Percentiles rank a stretch among this genome's conserved stretches.
Conservation (phyloP, 2,329 filamentous ascomycete genomes). For the Coniochaeta prunicola region DNA sequence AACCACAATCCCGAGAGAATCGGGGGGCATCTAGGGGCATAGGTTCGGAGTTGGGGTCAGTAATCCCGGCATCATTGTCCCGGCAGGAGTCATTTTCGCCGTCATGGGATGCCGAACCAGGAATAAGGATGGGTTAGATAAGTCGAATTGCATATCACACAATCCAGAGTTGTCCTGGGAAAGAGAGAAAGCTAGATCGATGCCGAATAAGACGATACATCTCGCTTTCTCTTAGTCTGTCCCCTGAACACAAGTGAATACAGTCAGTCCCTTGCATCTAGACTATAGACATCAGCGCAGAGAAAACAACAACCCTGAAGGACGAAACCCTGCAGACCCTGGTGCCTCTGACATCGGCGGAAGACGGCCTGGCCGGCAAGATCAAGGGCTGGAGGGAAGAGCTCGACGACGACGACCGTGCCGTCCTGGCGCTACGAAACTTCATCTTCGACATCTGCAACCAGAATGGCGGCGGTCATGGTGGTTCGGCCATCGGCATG, state of each 20-base stretch:
- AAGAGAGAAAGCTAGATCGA: no score
- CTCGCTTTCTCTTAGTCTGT: no score
- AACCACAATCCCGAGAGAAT: not conserved
- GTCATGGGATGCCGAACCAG: no score
- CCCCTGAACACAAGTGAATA: no score
- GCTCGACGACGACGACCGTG: constrained; percentile 2
- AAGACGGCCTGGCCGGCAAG: not conserved
- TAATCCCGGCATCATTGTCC: not conserved
- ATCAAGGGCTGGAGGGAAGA: not conserved
- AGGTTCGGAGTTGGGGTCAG: no score
- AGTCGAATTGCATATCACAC: no score
- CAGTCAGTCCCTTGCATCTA: no score
- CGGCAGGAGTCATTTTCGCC: not conserved
- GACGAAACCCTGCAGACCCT: constrained; percentile 1
- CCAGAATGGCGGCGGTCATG: constrained; percentile 10
- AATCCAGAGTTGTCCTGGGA: no score
- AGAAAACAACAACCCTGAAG: not conserved
- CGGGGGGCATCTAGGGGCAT: no score
- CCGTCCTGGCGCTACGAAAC: constrained; percentile 8
- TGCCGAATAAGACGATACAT: no score
- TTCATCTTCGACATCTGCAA: constrained; percentile 9
- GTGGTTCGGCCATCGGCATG: constrained; percentile 50
- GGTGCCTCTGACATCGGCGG: not conserved
- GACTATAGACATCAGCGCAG: not conserved
- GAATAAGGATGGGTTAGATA: no score